These are phyloP conservation scores for Dictyostelium discoideum DNA, from an alignment of 78 protist genomes.

Conservation along the genomic window DNA sequence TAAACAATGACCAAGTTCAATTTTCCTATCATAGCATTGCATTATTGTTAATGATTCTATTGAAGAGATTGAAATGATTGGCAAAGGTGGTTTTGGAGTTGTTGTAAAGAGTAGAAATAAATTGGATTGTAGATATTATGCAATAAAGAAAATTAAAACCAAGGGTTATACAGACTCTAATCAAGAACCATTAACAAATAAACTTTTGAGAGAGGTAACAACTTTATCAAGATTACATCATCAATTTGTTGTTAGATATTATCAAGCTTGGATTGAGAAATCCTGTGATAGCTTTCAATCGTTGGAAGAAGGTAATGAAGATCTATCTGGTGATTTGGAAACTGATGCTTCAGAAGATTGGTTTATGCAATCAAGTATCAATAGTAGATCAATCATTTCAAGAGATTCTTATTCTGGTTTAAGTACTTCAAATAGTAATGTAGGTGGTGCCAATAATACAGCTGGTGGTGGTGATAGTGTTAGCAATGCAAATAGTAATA, in stretches of 20 bases:
- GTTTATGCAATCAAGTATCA: slow-evolving; percentile 43
- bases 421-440: background rate
- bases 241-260: slow-evolving; percentile 86
- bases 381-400: slow-evolving; percentile 37
- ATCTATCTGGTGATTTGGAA: slow-evolving; percentile 49
- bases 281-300: background rate
- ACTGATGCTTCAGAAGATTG: slow-evolving; percentile 76
- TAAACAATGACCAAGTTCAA: background rate
- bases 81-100: slow-evolving; percentile 74
- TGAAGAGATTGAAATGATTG: slow-evolving; percentile 75
- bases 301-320: slow-evolving; percentile 15
- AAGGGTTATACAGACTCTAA: slow-evolving; percentile 11
- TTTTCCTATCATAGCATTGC: background rate
- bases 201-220: slow-evolving; percentile 82
- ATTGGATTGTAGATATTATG: slow-evolving; percentile 81
- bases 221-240: slow-evolving; percentile 83
- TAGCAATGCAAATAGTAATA: background rate
- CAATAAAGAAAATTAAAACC: slow-evolving; percentile 80
- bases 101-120: slow-evolving; percentile 74
- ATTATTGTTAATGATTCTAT: background rate
- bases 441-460: background rate
- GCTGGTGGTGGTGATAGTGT: background rate
- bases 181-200: slow-evolving; percentile 45
- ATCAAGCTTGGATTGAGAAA: slow-evolving; percentile 86
- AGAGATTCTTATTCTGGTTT: background rate